Evolutionary conservation across 768 basidiomycete genomes (phyloP).

Genomic region (Rhodotorula sphaerocarpa): DNA sequence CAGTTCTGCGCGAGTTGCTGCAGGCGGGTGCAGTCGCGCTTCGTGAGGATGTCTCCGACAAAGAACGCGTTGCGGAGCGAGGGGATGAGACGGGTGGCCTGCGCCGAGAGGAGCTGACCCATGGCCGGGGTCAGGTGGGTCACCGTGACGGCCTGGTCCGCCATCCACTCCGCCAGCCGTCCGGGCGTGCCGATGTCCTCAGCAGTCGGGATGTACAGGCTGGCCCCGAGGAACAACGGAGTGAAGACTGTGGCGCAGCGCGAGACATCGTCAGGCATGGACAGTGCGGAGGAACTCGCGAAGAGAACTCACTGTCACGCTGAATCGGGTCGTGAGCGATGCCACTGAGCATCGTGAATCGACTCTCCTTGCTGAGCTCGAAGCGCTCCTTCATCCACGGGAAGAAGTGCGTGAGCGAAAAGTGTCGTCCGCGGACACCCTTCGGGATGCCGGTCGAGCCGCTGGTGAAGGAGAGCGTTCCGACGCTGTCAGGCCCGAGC

Average conservation of each 20-base stretch:
- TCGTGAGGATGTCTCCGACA: slow-evolving; percentile 97
- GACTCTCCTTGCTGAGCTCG: slow-evolving; percentile 61
- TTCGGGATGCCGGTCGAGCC: slow-evolving; percentile 97
- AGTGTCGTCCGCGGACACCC: slow-evolving; percentile 92
- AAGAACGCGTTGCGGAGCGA: slow-evolving; percentile 87
- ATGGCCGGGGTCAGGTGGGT: slow-evolving; percentile 98
- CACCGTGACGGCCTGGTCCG: slow-evolving; percentile 76
- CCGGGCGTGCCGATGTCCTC: slow-evolving; percentile 97
- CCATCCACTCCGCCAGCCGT: slow-evolving; percentile 97
- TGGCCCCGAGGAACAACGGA: slow-evolving; percentile 90
- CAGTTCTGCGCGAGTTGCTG: slow-evolving; percentile 88
- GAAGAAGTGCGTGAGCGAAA: slow-evolving; percentile 96
- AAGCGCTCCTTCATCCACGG: slow-evolving; percentile 96
- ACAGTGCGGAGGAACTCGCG: neutral
- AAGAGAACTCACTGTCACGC: slow-evolving; percentile 71
- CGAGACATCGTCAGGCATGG: neutral
- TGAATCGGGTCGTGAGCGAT: slow-evolving; percentile 99
- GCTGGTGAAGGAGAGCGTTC: slow-evolving; percentile 90
- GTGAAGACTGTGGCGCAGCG: slow-evolving; percentile 72
- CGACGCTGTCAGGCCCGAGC: slow-evolving; percentile 90
- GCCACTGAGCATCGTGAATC: slow-evolving; percentile 96
- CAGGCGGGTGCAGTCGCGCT: slow-evolving; percentile 89
- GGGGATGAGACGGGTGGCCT: slow-evolving; percentile 71
- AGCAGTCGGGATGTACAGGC: slow-evolving; percentile 87
- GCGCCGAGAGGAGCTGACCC: slow-evolving; percentile 94